Base-by-base conservation (phyloP, 1,284 basidiomycete species). In the Cryptococcus amylolentus region DNA sequence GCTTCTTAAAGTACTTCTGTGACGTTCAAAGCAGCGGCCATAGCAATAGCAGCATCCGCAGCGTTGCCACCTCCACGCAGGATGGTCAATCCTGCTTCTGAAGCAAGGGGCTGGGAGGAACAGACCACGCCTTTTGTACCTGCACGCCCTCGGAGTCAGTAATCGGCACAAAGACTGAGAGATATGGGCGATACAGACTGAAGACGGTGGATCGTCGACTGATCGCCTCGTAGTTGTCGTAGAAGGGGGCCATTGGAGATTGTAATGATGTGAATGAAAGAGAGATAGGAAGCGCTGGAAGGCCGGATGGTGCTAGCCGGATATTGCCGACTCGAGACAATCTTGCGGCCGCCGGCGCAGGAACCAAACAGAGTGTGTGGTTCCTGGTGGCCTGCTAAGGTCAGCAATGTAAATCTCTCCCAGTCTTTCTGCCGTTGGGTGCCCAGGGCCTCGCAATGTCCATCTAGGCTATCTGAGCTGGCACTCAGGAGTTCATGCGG, bases 11-110 rank as follows among this genome's bases (percentile, higher is more conserved):
- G 5, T 23, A 56, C 49, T 52, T 61, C 58, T 16, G 43, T 44
- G 4, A 61, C 60, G 28, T 62, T 60, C 5, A 64, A 46, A 5
- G 60, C 57, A 1, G 60, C 62, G 4, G 60, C 62, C 46, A 57
- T 60, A 13, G 62, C 62, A 14, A 64, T 49, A 13, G 47, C 60
- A 2, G 62, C 62, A 23, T 62, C 62, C 16, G 55, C 91, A 56
- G 91, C 91, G 76, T 95, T 95, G 23, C 92, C 92, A 14, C 91
- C 92, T 68, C 84, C 85, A 51, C 86, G 81, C 39, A 95, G 79
- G 57, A 95, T 87, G 73, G 91, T 88, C 38, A 95, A 77, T 0
- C 91, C 91, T 13, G 88, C 90, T 69, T 88, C 85, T 2, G 87
- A 84, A 0, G 91, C 92, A 16, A 94, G 80, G 37, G 92, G 90